Evolutionary conservation across 2,329 filamentous ascomycete genomes (phyloP).

Genomic region (Aspergillus chevalieri): DNA sequence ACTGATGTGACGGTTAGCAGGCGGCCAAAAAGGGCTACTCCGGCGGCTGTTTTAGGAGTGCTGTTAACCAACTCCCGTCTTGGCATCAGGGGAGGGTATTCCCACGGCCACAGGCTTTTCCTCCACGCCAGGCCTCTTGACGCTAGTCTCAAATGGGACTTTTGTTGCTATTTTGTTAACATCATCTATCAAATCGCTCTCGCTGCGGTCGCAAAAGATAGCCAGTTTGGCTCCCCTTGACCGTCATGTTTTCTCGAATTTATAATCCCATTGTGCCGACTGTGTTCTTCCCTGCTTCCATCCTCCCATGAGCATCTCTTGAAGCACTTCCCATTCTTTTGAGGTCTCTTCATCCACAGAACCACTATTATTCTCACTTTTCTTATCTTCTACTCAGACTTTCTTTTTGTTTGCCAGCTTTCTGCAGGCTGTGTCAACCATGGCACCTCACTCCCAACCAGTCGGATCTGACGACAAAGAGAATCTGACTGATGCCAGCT

Average conservation of each 20-base stretch:
- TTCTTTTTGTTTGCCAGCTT: neutral
- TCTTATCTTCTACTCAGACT: conserved; percentile 3
- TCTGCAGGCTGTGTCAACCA: conserved; percentile 1
- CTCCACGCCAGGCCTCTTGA: too few relatives aligned
- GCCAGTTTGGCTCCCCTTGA: too few relatives aligned
- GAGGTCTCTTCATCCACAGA: neutral
- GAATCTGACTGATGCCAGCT: conserved; percentile 10
- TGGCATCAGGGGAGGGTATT: neutral
- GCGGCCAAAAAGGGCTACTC: too few relatives aligned
- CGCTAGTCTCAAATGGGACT: too few relatives aligned
- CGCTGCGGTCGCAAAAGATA: too few relatives aligned
- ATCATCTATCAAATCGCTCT: too few relatives aligned
- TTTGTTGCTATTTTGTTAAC: too few relatives aligned
- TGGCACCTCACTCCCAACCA: conserved; percentile 1
- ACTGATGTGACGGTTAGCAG: too few relatives aligned
- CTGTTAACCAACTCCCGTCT: neutral
- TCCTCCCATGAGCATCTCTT: too few relatives aligned
- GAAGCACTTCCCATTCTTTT: too few relatives aligned
- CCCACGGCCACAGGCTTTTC: neutral
- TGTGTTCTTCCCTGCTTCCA: neutral
- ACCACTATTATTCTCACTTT: neutral
- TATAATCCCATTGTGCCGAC: too few relatives aligned
- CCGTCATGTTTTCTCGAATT: neutral
- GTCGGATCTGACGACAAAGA: conserved; percentile 3
- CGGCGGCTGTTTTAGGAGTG: too few relatives aligned